phyloP scores from a whole-genome alignment of 441 rosid genomes.

The Populus trichocarpa region DNA sequence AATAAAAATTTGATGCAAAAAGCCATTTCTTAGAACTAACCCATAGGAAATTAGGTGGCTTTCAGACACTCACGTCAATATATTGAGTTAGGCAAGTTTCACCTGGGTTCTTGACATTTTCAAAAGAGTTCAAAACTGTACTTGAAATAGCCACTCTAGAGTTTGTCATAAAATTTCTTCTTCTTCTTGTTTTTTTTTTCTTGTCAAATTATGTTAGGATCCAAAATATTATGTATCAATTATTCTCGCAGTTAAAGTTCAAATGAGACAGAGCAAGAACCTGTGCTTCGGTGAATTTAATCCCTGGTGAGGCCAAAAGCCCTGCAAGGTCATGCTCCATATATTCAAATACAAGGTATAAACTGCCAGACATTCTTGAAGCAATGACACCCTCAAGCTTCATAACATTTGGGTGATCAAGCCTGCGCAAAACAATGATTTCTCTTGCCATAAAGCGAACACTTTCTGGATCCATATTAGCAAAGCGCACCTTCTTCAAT shows the following conservation, averaged over 20 bases:
- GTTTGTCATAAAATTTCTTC: not conserved
- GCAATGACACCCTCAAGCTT: conserved; percentile 57
- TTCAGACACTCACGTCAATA: not conserved
- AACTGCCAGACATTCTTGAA: conserved; percentile 49
- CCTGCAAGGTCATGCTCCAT: conserved; percentile 70
- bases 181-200: not conserved
- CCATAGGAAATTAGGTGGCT: not conserved
- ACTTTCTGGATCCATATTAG: conserved; percentile 64
- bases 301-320: conserved; percentile 41
- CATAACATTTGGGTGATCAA: conserved; percentile 62
- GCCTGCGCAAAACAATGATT: conserved; percentile 46
- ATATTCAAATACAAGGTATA: conserved; percentile 55
- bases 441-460: conserved; percentile 71
- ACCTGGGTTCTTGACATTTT: not conserved
- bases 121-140: not conserved
- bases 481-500: conserved; percentile 57
- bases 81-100: not conserved
- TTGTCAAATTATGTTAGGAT: not conserved
- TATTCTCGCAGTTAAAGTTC: not conserved
- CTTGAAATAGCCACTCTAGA: not conserved
- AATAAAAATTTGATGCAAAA: not conserved
- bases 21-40: not conserved
- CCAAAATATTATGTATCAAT: not conserved
- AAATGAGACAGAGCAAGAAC: conserved; percentile 20
- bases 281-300: conserved; percentile 51